Percentiles rank a stretch among this genome's conserved stretches.
These are phyloP conservation scores for Tricholoma bakamatsutake DNA, from an alignment of 768 basidiomycete genomes.

Conservation along the genomic window DNA sequence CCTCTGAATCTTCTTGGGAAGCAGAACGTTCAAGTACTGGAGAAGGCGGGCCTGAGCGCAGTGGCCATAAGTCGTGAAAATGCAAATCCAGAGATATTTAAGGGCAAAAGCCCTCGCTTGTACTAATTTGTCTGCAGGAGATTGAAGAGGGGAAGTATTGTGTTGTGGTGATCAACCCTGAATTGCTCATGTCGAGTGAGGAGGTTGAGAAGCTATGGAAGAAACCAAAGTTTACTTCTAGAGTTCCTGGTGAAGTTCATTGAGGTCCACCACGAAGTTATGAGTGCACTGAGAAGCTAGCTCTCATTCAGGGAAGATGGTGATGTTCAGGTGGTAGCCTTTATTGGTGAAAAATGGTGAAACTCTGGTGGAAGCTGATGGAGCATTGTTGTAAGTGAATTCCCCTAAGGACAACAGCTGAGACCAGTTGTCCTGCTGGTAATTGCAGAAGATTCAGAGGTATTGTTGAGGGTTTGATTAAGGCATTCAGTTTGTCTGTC, in stretches of 20 bases:
- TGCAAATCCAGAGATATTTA: slow-evolving; percentile 9
- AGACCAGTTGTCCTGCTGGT: no score
- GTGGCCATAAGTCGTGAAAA: slow-evolving; percentile 14
- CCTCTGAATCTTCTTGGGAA: slow-evolving; percentile 26
- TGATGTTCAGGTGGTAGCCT: no score
- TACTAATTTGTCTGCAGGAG: not conserved
- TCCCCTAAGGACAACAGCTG: no score
- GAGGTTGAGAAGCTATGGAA: not conserved
- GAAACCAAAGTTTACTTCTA: not conserved
- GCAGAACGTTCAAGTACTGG: slow-evolving; percentile 18
- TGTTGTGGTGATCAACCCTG: slow-evolving; percentile 15
- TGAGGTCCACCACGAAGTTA: no score
- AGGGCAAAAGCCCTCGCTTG: slow-evolving; percentile 4
- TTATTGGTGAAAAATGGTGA: no score
- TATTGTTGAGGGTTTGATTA: no score
- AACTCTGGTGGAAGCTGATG: no score
- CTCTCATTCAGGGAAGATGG: no score
- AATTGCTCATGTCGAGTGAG: not conserved
- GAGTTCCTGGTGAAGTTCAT: slow-evolving; percentile 30
- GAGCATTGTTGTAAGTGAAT: no score
- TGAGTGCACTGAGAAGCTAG: no score
- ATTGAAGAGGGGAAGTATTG: slow-evolving; percentile 13
- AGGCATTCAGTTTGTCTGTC: no score
- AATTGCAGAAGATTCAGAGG: no score
- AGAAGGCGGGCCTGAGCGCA: slow-evolving; percentile 10